phyloP scores from a whole-genome alignment of 2,329 filamentous ascomycete species.

The Aspergillus quadricinctus region DNA sequence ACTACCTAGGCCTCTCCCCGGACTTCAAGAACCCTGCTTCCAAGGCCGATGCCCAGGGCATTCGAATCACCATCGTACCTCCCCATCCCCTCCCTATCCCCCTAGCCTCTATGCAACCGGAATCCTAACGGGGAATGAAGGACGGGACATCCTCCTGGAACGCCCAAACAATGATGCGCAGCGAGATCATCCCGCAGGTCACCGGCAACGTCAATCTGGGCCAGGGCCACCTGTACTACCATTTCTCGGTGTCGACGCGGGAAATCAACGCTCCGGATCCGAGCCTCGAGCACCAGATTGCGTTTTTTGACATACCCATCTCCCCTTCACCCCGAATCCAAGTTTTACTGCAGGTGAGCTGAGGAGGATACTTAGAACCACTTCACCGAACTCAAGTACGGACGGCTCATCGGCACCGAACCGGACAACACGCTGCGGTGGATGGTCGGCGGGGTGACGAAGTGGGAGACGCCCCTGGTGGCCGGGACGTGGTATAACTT shows the following conservation, averaged over 20 bases:
- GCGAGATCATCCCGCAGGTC: slow-evolving; percentile 65
- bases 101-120: too few relatives aligned
- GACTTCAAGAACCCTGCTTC: slow-evolving; percentile 64
- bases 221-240: slow-evolving; percentile 64
- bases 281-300: slow-evolving; percentile 63
- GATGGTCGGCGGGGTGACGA: slow-evolving; percentile 56
- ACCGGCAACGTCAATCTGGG: slow-evolving; percentile 50
- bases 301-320: slow-evolving; percentile 44
- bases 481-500: slow-evolving; percentile 70
- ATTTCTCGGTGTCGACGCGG: slow-evolving; percentile 63
- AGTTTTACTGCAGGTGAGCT: too few relatives aligned
- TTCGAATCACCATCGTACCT: slow-evolving; percentile 60
- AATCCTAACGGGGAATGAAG: too few relatives aligned
- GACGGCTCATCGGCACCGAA: slow-evolving; percentile 40
- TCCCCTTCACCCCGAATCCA: too few relatives aligned
- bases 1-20: slow-evolving; percentile 60
- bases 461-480: slow-evolving; percentile 61
- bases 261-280: slow-evolving; percentile 57
- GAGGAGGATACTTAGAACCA: slow-evolving; percentile 48
- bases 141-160: slow-evolving; percentile 60
- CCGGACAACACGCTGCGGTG: slow-evolving; percentile 57
- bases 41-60: slow-evolving; percentile 57
- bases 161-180: slow-evolving; percentile 67
- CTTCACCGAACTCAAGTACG: slow-evolving; percentile 71
- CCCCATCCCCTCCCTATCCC: background rate